phyloP scores from a whole-genome alignment of 2,329 filamentous ascomycete species.

The Aaosphaeria arxii region DNA sequence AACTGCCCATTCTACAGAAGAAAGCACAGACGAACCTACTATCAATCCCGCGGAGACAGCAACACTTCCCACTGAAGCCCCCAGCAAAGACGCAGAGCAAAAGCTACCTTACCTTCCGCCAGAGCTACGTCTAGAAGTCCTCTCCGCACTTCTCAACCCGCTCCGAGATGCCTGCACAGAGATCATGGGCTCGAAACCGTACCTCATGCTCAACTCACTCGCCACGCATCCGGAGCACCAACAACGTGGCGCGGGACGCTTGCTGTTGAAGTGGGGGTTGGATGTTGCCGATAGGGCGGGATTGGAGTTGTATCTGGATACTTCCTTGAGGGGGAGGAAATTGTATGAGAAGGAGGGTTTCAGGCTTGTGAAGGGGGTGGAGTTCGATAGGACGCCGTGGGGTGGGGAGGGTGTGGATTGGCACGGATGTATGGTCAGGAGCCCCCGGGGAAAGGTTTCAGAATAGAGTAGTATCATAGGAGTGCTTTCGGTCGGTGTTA shows the following conservation, averaged over 20 bases:
- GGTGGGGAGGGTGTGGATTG: background rate
- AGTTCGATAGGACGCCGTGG: background rate
- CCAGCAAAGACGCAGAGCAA: background rate
- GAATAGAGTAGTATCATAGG: too few relatives aligned
- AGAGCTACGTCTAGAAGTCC: conserved; percentile 44
- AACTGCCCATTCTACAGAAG: background rate
- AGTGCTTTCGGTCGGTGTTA: too few relatives aligned
- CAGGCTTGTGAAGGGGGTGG: background rate
- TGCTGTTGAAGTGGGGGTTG: conserved; percentile 39
- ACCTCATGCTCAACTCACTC: conserved; percentile 27
- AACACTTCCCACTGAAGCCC: too few relatives aligned
- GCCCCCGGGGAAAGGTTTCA: background rate
- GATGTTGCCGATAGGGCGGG: conserved; percentile 39
- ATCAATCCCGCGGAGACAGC: too few relatives aligned
- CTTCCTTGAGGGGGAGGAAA: conserved; percentile 8
- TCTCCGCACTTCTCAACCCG: conserved; percentile 22
- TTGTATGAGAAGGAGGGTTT: background rate
- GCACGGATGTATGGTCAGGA: background rate
- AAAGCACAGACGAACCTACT: too few relatives aligned
- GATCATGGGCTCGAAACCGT: conserved; percentile 23
- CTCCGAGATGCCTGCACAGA: conserved; percentile 18
- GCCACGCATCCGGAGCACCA: conserved; percentile 40
- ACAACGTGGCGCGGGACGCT: conserved; percentile 36
- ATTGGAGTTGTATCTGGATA: conserved; percentile 39
- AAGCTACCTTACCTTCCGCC: conserved; percentile 72